Evolutionary conservation across 1,284 basidiomycete genomes (phyloP).

Genomic region (Rhodotorula sp.): DNA sequence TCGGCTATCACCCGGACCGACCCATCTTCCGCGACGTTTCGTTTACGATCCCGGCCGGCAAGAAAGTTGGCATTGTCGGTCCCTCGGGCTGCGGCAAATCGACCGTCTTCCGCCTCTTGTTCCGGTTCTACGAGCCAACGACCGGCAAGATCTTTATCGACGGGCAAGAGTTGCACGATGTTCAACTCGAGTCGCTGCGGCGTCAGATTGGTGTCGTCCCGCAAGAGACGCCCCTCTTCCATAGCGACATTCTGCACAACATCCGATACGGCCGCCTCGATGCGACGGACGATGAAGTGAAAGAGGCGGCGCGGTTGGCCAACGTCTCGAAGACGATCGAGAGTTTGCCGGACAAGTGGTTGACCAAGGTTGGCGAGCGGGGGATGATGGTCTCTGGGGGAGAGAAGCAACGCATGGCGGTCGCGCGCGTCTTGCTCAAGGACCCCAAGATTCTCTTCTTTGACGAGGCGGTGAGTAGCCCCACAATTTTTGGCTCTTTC

Average conservation of each 20-base stretch:
- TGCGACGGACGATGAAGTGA: conserved; percentile 84
- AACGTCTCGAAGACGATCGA: conserved; percentile 80
- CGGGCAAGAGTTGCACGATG: conserved; percentile 75
- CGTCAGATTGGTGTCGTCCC: conserved; percentile 86
- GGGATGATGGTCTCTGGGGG: conserved; percentile 98
- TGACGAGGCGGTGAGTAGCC: conserved; percentile 90
- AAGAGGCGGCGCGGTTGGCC: conserved; percentile 75
- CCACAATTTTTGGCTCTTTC: not conserved
- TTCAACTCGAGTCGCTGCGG: conserved; percentile 73
- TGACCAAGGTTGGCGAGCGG: conserved; percentile 89
- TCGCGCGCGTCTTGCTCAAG: conserved; percentile 87
- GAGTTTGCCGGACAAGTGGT: conserved; percentile 78
- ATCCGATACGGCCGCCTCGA: conserved; percentile 87
- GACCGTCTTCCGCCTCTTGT: conserved; percentile 89
- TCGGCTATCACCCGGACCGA: conserved; percentile 84
- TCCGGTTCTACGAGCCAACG: conserved; percentile 86
- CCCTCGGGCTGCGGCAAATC: conserved; percentile 98
- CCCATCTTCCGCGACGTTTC: conserved; percentile 84
- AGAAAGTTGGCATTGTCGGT: conserved; percentile 93
- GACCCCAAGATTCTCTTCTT: conserved; percentile 95
- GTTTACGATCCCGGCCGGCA: conserved; percentile 92
- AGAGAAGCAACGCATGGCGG: conserved; percentile 93
- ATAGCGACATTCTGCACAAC: conserved; percentile 91
- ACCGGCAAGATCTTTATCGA: conserved; percentile 79
- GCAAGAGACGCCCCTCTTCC: conserved; percentile 96